A percentile compares a stretch with the other conserved stretches of the same genome.
Conservation (phyloP, 306 rosid genomes). For the Hippophae gyantsensis region DNA sequence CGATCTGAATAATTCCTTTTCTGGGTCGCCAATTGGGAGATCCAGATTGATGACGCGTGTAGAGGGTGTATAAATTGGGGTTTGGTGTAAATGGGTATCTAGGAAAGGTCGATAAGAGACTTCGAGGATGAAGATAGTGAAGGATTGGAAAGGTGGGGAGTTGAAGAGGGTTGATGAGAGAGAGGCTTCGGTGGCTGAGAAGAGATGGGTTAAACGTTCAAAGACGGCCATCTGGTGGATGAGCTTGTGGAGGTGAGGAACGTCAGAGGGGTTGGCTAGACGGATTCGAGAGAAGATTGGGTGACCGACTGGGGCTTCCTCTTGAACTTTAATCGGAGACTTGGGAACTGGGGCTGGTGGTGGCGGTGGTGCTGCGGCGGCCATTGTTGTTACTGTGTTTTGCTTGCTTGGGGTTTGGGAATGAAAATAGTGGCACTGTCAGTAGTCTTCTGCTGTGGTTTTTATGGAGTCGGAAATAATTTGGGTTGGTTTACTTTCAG, state of each 20-base stretch:
- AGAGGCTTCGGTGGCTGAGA: conserved; percentile 58
- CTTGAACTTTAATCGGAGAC: conserved; percentile 16
- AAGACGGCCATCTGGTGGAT: conserved; percentile 78
- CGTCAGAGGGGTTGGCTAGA: conserved; percentile 47
- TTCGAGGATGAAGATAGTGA: conserved; percentile 74
- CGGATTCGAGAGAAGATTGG: conserved; percentile 72
- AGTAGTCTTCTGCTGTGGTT: too few relatives aligned
- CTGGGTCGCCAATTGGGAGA: conserved; percentile 54
- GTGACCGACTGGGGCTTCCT: conserved; percentile 29
- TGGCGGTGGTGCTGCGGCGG: conserved; percentile 87
- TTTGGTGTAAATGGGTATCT: not conserved
- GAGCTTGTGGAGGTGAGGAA: conserved; percentile 75
- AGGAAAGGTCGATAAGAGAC: conserved; percentile 47
- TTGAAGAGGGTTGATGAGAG: conserved; percentile 59
- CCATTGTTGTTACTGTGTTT: conserved; percentile 17
- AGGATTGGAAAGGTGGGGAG: conserved; percentile 58
- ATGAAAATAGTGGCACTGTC: not conserved
- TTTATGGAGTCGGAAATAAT: too few relatives aligned
- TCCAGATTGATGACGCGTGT: conserved; percentile 28
- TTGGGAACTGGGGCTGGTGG: conserved; percentile 46
- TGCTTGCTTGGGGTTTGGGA: too few relatives aligned
- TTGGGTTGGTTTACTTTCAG: too few relatives aligned
- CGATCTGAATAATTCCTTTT: conserved; percentile 27
- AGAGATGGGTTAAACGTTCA: conserved; percentile 55
- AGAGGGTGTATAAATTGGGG: conserved; percentile 31